These are phyloP conservation scores for Exophiala xenobiotica DNA, from an alignment of 2,329 filamentous ascomycete genomes.

Conservation along the genomic window DNA sequence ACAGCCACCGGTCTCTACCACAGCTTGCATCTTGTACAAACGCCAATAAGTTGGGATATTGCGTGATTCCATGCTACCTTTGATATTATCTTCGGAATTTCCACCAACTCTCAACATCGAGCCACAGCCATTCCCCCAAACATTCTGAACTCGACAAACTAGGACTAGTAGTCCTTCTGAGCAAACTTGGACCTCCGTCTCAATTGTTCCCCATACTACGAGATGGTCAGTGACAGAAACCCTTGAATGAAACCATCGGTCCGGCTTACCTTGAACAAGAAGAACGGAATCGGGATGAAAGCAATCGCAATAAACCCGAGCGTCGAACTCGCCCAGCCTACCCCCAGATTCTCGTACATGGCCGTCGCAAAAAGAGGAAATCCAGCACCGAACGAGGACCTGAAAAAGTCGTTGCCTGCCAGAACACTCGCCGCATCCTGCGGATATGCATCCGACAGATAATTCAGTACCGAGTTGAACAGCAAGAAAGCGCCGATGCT, in stretches of 20 bases:
- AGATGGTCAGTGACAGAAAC: not conserved
- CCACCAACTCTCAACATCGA: no score
- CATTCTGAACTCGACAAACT: not conserved
- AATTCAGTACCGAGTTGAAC: slow-evolving; percentile 30
- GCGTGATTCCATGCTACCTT: no score
- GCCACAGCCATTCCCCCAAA: not conserved
- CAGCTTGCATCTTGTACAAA: no score
- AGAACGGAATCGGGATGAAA: slow-evolving; percentile 34
- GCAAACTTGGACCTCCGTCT: slow-evolving; percentile 18
- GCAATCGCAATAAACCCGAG: slow-evolving; percentile 39
- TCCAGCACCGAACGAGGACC: slow-evolving; percentile 40
- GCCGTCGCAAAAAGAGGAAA: slow-evolving; percentile 38
- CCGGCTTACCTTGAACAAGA: slow-evolving; percentile 15
- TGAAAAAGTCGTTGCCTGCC: slow-evolving; percentile 42
- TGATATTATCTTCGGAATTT: no score
- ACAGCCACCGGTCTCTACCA: no score
- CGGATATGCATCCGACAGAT: slow-evolving; percentile 34
- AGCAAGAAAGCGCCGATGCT: slow-evolving; percentile 35
- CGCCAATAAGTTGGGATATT: no score
- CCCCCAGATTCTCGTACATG: slow-evolving; percentile 38
- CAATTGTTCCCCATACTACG: slow-evolving; percentile 19
- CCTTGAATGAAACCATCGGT: not conserved
- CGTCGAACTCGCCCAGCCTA: slow-evolving; percentile 39
- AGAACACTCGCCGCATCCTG: slow-evolving; percentile 41
- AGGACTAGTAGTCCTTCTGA: slow-evolving; percentile 18